These are phyloP conservation scores for Cryptococcus hybrid DNA, from an alignment of 1,284 basidiomycete genomes.

Conservation along the genomic window DNA sequence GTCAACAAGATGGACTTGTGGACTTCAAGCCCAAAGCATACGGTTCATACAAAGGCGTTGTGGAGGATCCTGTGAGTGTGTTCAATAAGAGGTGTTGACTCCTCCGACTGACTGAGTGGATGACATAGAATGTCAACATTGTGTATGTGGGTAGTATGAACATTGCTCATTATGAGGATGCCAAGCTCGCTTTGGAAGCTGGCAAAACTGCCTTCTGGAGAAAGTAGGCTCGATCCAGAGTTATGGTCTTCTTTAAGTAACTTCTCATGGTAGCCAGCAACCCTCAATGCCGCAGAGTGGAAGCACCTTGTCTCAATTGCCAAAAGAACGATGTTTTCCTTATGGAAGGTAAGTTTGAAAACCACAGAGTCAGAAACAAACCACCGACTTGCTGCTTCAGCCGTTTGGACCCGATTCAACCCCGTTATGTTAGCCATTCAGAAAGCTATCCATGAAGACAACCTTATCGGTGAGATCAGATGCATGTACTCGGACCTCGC, in stretches of 20 bases:
- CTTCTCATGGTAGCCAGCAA: conserved; percentile 39
- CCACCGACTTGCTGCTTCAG: conserved; percentile 6
- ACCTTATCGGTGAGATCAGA: conserved; percentile 43
- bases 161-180: conserved; percentile 51
- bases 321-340: conserved; percentile 42
- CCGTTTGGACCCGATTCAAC: conserved; percentile 50
- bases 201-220: conserved; percentile 52
- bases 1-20: conserved; percentile 28
- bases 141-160: conserved; percentile 56
- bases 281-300: conserved; percentile 52
- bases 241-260: conserved; percentile 24
- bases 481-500: conserved; percentile 43
- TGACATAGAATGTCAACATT: conserved; percentile 46
- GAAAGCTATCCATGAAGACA: conserved; percentile 38
- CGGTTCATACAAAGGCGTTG: conserved; percentile 49
- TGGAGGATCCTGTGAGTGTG: conserved; percentile 37
- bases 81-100: not conserved
- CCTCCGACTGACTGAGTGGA: too few relatives aligned
- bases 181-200: conserved; percentile 46
- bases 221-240: conserved; percentile 32
- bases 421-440: conserved; percentile 44
- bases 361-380: not conserved
- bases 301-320: conserved; percentile 48
- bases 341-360: conserved; percentile 44
- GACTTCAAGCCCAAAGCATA: conserved; percentile 26